Conservation (phyloP, 2,329 filamentous ascomycete species). For the Pseudogymnoascus sp. region DNA sequence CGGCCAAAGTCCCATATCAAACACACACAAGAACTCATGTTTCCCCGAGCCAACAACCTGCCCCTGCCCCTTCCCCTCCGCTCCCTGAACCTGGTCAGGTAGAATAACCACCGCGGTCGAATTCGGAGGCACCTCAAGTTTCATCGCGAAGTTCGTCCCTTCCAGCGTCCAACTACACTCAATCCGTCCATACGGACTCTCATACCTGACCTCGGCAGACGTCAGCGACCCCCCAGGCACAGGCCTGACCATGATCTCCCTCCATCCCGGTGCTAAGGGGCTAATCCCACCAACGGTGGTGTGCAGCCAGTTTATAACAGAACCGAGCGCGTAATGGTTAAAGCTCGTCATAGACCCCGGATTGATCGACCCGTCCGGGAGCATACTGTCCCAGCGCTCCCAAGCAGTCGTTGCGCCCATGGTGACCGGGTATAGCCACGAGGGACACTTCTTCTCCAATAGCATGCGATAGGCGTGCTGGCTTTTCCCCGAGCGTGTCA, state of each 20-base stretch:
- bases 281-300: slow-evolving; percentile 28
- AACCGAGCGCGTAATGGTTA: slow-evolving; percentile 31
- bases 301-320: slow-evolving; percentile 30
- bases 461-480: slow-evolving; percentile 32
- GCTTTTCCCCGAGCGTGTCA: slow-evolving; percentile 12
- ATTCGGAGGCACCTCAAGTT: slow-evolving; percentile 18
- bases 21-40: slow-evolving; percentile 8
- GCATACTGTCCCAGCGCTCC: slow-evolving; percentile 33
- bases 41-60: slow-evolving; percentile 5
- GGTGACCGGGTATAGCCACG: slow-evolving; percentile 31
- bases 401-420: slow-evolving; percentile 32
- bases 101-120: slow-evolving; percentile 15
- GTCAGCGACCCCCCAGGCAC: slow-evolving; percentile 27
- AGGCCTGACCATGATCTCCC: slow-evolving; percentile 23
- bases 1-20: slow-evolving; percentile 1
- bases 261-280: slow-evolving; percentile 25
- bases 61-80: not conserved
- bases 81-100: not conserved
- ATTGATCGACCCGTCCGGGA: slow-evolving; percentile 29
- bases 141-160: slow-evolving; percentile 13
- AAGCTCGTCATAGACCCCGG: slow-evolving; percentile 30
- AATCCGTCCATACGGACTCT: slow-evolving; percentile 25
- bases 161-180: slow-evolving; percentile 17
- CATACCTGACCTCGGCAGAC: slow-evolving; percentile 23
- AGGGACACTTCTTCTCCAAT: slow-evolving; percentile 28